These are phyloP conservation scores for Sclerotinia glacialis DNA, from an alignment of 2,329 filamentous ascomycete species.

Conservation along the genomic window DNA sequence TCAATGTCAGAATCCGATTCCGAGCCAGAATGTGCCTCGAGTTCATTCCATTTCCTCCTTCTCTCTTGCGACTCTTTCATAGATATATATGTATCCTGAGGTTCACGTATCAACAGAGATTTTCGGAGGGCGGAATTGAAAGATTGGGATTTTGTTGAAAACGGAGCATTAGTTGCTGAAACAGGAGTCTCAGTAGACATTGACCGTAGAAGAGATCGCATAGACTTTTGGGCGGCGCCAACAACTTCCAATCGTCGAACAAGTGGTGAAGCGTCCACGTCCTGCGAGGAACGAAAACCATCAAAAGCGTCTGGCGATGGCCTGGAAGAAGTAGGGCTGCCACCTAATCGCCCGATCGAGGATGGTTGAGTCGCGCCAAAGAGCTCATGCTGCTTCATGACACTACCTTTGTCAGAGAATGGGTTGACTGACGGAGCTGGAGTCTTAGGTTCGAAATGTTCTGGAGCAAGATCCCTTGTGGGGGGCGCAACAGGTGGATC, in stretches of 20 bases:
- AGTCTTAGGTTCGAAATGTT: slow-evolving; percentile 33
- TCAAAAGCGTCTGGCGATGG: slow-evolving; percentile 37
- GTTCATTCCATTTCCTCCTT: slow-evolving; percentile 21
- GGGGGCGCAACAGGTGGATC: slow-evolving; percentile 25
- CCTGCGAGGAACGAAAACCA: slow-evolving; percentile 30
- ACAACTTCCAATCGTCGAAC: slow-evolving; percentile 14
- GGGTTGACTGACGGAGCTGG: slow-evolving; percentile 37
- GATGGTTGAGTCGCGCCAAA: slow-evolving; percentile 39
- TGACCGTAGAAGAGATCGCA: slow-evolving; percentile 25
- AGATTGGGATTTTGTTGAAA: slow-evolving; percentile 23
- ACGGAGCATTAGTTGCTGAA: slow-evolving; percentile 2
- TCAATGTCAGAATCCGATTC: slow-evolving; percentile 33
- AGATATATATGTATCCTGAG: slow-evolving; percentile 31
- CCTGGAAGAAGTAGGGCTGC: slow-evolving; percentile 35
- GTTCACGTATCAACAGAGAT: slow-evolving; percentile 25
- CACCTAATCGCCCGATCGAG: slow-evolving; percentile 30
- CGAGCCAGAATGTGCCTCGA: slow-evolving; percentile 16
- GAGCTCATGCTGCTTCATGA: slow-evolving; percentile 35
- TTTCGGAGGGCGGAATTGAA: slow-evolving; percentile 25
- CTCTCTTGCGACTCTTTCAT: slow-evolving; percentile 38
- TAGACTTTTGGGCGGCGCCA: slow-evolving; percentile 26
- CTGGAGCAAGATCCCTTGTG: not conserved
- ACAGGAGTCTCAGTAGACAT: slow-evolving; percentile 20
- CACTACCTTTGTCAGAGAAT: slow-evolving; percentile 36
- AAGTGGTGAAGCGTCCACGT: slow-evolving; percentile 31